phyloP scores from a whole-genome alignment of 345 rosid species.

The Draba incana region DNA sequence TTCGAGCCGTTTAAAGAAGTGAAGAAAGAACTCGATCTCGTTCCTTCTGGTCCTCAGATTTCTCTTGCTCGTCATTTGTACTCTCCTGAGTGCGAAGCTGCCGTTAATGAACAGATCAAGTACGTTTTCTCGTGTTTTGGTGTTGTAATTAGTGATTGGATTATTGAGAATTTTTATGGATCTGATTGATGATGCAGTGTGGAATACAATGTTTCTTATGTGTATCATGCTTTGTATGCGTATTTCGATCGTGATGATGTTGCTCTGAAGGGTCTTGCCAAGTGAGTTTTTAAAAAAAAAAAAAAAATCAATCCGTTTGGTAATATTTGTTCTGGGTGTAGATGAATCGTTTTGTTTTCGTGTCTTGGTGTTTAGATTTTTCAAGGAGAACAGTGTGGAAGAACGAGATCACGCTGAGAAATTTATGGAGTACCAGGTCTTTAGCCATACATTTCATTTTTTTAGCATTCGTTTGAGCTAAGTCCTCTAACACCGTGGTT shows the following conservation, averaged over 20 bases:
- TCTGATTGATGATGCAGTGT: constrained; percentile 49
- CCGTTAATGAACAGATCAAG: constrained; percentile 87
- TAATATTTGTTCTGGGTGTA: neutral
- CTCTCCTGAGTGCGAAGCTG: constrained; percentile 63
- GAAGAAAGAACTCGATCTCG: constrained; percentile 63
- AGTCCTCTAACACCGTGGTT: neutral
- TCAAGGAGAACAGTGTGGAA: constrained; percentile 79
- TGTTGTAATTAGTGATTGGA: neutral
- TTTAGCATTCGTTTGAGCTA: neutral
- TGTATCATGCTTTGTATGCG: constrained; percentile 78
- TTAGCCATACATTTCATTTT: neutral
- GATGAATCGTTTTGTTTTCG: constrained; percentile 2
- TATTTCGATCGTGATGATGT: constrained; percentile 82
- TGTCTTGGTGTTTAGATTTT: constrained; percentile 51
- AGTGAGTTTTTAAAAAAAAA: constrained; percentile 66
- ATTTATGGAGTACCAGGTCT: constrained; percentile 76
- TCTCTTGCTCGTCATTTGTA: constrained; percentile 74
- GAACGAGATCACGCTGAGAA: constrained; percentile 87
- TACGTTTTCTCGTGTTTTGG: constrained; percentile 26
- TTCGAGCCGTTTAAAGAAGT: constrained; percentile 78
- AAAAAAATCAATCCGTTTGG: constrained; percentile 1
- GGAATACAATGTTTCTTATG: constrained; percentile 79
- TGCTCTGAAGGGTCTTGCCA: constrained; percentile 72
- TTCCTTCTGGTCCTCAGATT: constrained; percentile 50
- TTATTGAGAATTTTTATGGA: neutral